These are phyloP conservation scores for Westerdykella sp. DNA, from an alignment of 2,329 filamentous ascomycete species.

Conservation along the genomic window DNA sequence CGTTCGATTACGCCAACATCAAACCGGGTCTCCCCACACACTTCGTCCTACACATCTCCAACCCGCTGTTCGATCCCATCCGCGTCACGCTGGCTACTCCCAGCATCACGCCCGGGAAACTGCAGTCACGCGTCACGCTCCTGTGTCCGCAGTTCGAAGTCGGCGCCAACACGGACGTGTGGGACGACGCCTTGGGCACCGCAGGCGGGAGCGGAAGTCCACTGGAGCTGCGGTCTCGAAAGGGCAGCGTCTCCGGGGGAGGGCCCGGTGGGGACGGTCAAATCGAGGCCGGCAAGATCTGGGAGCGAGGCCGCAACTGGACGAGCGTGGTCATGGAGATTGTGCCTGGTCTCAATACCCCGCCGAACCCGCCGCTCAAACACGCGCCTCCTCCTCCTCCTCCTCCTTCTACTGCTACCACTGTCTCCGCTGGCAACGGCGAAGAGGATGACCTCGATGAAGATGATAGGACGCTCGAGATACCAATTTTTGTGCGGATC, in stretches of 20 bases:
- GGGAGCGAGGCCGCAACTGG: conserved; percentile 90
- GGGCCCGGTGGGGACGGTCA: conserved; percentile 18
- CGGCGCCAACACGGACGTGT: conserved; percentile 86
- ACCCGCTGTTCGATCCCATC: conserved; percentile 88
- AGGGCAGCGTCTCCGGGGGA: neutral
- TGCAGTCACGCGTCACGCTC: conserved; percentile 68
- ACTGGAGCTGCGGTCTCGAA: neutral
- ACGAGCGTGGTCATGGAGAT: conserved; percentile 91
- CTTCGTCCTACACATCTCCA: conserved; percentile 83
- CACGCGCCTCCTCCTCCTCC: too few relatives aligned
- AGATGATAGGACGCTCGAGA: conserved; percentile 68
- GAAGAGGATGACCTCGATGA: conserved; percentile 34
- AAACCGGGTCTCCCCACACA: conserved; percentile 55
- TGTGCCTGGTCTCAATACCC: conserved; percentile 48
- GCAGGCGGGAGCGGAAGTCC: neutral
- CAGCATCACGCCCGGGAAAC: conserved; percentile 30
- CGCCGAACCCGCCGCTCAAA: too few relatives aligned
- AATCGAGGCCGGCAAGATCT: conserved; percentile 89
- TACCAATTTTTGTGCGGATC: conserved; percentile 86
- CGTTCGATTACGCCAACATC: conserved; percentile 45
- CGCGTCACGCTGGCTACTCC: conserved; percentile 84
- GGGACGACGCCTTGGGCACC: conserved; percentile 62
- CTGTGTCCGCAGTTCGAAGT: conserved; percentile 92
- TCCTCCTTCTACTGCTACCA: too few relatives aligned
- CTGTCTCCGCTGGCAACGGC: neutral